Evolutionary conservation across 805 yeast species (phyloP), one percentile per base, ranked within the genome.

Genomic region (Yamadazyma insecticola): DNA sequence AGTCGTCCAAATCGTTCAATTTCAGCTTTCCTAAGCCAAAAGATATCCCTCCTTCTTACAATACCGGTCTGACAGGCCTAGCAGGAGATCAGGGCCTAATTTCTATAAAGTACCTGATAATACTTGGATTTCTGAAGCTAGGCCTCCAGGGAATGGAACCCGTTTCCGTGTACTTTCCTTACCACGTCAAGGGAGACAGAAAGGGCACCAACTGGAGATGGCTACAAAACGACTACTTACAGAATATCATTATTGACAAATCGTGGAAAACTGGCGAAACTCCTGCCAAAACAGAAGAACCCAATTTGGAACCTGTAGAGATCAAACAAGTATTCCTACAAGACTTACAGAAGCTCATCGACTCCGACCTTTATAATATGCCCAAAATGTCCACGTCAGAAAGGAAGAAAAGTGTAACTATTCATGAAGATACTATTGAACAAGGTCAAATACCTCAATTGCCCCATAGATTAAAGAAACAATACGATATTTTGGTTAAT

Each of bases 21-120:
- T 30, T 63, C 6, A 47, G 39, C 24, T 44, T 60, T 33, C 56
- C 53, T 1, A 41, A 40, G 14, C 34, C 51, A 3, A 30, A 37
- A n/a, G 40, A 42, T 11, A 40, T 55, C 19, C 69, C 72, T 6
- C 72, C 72, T 0, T 52, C 62, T 10, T 65, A 65, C 43, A 65
- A 65, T 39, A 42, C 63, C 6, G 45, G 48, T 11, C 67, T 61
- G 69, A 59, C 70, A 0, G 67, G 68, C 1, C 45, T 56, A 2
- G 49, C 51, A 4, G 51, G 67, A 20, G 70, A 64, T 24, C 66
- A 55, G 28, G 70, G 70, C 2, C 48, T 51, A 34, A 43, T 61
- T 2, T 58, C 67, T 31, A 55, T 65, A 6, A 48, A 48, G 21
- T 64, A 65, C 44, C 52, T 56, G 39, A 39, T 64, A 28, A 50